Base-by-base conservation (phyloP, 805 yeast genomes). In the Lipomyces anomalus region DNA sequence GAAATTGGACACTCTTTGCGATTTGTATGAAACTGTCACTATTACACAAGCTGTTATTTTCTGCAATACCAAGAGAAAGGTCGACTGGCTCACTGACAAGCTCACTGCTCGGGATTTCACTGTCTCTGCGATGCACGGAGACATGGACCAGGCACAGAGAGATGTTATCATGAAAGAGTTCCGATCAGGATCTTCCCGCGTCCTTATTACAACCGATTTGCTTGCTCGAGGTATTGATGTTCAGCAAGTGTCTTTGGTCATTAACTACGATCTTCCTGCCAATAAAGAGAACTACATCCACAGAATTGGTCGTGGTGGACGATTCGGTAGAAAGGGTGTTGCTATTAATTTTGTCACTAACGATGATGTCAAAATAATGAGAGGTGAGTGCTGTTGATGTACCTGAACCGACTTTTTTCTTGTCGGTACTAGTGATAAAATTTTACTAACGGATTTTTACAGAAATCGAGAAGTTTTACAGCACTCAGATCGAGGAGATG, bases 161-260 rank as follows among this genome's bases (percentile, higher is more conserved):
- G 96, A 89, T 67, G 74, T 79, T 62, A 82, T 92, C 65, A 92
- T 90, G 98, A 79, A 82, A 65, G 97, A 90, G 69, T 90, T 90
- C 73, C 78, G 98, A 68, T 78, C 88, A 42, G 97, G 97, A 47
- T 82, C 87, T 52, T 86, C 97, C 30, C 79, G 97, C 65, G 90
- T 90, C 43, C 74, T 90, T 63, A 90, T 89, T 57, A 78, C 95
- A 30, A 89, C 97, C 44, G 97, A 89, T 68, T 84, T 89, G 55
- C 86, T 89, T 80, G 97, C 97, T 32, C 80, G 97, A 71, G 97
- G 97, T 69, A 89, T 89, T 57, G 97, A 89, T 71, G 96, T 89
- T 44, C 97, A 89, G 72, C 97, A 89, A 72, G 95, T 89, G 47
- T 87, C 95, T 26, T 75, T 90, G 57, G 97, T 89, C 54, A 85